Conservation (phyloP, 2,329 filamentous ascomycete genomes). For the Aspergillus sojae region DNA sequence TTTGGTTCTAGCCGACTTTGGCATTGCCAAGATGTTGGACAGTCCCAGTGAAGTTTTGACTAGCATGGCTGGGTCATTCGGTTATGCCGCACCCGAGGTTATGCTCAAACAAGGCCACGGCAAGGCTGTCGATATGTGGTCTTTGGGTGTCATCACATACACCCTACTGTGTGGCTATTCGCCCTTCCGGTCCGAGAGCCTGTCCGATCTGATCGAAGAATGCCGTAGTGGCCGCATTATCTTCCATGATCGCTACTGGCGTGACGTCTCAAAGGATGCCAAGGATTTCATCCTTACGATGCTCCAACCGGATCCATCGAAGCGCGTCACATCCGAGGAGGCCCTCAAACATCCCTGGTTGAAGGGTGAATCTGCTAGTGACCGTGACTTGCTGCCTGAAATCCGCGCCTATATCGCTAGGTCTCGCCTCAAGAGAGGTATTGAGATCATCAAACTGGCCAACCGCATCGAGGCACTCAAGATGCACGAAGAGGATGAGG, state of each 20-base stretch:
- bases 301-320: constrained; percentile 74
- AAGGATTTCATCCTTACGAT: constrained; percentile 90
- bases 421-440: constrained; percentile 86
- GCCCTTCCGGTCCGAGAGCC: constrained; percentile 92
- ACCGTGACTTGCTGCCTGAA: constrained; percentile 96
- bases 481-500: constrained; percentile 85
- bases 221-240: constrained; percentile 81
- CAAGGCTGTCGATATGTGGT: constrained; percentile 99
- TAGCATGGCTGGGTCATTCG: constrained; percentile 98
- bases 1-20: constrained; percentile 93
- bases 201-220: constrained; percentile 91
- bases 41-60: constrained; percentile 88
- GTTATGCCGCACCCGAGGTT: constrained; percentile 95
- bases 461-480: constrained; percentile 95
- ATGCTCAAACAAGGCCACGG: constrained; percentile 98
- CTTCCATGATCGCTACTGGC: constrained; percentile 98
- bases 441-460: constrained; percentile 92
- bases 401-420: constrained; percentile 93
- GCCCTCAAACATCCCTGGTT: constrained; percentile 86
- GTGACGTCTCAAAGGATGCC: constrained; percentile 90
- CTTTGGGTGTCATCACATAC: constrained; percentile 97
- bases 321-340: constrained; percentile 77
- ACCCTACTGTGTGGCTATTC: constrained; percentile 97
- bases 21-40: constrained; percentile 97
- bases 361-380: constrained; percentile 84